Evolutionary conservation across 73 alveolate genomes (phyloP).

Genomic region (Paraurostyla sp.): DNA sequence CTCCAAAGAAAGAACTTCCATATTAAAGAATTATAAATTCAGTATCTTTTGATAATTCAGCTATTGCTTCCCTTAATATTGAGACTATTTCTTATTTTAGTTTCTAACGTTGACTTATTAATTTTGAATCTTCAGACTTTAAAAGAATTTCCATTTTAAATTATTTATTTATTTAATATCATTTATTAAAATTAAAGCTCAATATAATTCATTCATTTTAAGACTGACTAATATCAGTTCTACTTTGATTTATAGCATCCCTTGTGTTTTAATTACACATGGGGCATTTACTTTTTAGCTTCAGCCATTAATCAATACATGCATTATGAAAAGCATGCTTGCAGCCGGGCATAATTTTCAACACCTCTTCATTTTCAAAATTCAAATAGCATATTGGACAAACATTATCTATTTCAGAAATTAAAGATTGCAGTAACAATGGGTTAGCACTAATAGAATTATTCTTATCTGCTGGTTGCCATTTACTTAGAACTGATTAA

Average conservation of each 20-base stretch:
- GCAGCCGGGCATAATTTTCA: conserved; percentile 18
- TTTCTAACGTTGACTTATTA: not conserved
- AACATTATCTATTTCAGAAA: not conserved
- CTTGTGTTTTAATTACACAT: conserved; percentile 30
- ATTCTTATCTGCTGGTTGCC: not conserved
- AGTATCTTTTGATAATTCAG: not conserved
- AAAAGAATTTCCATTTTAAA: not conserved
- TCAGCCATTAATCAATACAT: conserved; percentile 30
- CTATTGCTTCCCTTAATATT: not conserved
- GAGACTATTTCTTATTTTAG: not conserved
- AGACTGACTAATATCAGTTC: too few species aligned
- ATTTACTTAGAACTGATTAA: not conserved
- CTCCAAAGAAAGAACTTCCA: conserved; percentile 23
- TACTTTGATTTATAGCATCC: not conserved
- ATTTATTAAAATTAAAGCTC: too few species aligned
- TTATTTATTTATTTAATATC: not conserved
- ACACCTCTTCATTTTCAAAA: not conserved
- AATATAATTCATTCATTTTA: too few species aligned
- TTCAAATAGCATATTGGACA: conserved; percentile 18
- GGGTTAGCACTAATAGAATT: not conserved
- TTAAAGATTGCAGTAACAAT: not conserved
- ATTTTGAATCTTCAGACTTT: too few species aligned
- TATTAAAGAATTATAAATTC: not conserved
- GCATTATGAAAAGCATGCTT: conserved; percentile 6
- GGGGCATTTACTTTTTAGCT: conserved; percentile 18